Evolutionary conservation across 2,329 filamentous ascomycete genomes (phyloP), one percentile per base, ranked within the genome.

Genomic region (Aspergillus pseudoterreus): DNA sequence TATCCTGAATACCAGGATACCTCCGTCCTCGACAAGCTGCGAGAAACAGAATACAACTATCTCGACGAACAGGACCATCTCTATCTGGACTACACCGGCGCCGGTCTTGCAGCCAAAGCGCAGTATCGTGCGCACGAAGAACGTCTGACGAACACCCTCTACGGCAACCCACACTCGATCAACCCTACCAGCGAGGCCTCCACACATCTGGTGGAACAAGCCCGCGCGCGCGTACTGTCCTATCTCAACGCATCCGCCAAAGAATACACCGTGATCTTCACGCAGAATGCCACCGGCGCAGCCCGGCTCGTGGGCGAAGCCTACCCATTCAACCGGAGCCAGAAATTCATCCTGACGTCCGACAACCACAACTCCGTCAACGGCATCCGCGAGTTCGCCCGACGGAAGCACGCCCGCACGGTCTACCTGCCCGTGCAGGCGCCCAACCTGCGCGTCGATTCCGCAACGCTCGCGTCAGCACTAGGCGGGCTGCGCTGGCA

Each of bases 281-380:
- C 51, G 4, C 43, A 49, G 21, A 53, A 53, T n/a, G 51, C 51
- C 21, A 53, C 51, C 6, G 51, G 51, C 6, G 51, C 51, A 5
- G 51, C 51, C 4, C 51, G 51, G 15, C 43, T 53, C 19, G 47
- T 53, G 6, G 51, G 43, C 12, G 51, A 53, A 22, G 43, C 51
- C 2, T 53, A 53, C 9, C 51, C 51, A 21, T 53, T 53, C 21
- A 15, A 27, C 6, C 19, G 51, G 6, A 35, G 43, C 21, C 38
- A 39, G 5, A 49, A 39, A 17, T 43, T 53, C 22, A 11, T 53
- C 14, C 38, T 53, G 17, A 53, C 51, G 10, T 45, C 41, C 12
- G 51, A 53, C 47, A 53, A 53, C 33, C 51, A 53, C 47, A 53
- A 53, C 43, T 53, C 51, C 10, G 47, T 53, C 6, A 53, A 53